These are phyloP conservation scores for Suillus occidentalis DNA, from an alignment of 768 basidiomycete species.

Conservation along the genomic window DNA sequence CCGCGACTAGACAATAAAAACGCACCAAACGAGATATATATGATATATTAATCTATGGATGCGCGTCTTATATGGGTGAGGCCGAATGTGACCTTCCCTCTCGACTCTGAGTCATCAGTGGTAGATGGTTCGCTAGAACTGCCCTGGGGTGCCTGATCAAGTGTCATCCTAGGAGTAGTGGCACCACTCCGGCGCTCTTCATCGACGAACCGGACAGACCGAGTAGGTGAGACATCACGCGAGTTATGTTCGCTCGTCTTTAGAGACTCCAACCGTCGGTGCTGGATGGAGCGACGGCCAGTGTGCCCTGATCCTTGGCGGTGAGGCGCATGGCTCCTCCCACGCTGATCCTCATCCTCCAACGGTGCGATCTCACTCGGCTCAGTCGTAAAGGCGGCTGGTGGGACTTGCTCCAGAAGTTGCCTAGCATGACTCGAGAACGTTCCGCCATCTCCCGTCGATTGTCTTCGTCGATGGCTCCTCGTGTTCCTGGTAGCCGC, in stretches of 20 bases:
- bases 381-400: neutral
- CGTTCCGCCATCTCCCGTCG: slow-evolving; percentile 16
- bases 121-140: slow-evolving; percentile 11
- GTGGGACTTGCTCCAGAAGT: neutral
- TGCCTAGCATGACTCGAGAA: slow-evolving; percentile 7
- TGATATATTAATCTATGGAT: neutral
- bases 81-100: slow-evolving; percentile 22
- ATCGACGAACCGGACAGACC: slow-evolving; percentile 51
- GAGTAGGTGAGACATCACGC: slow-evolving; percentile 45
- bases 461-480: slow-evolving; percentile 15
- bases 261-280: slow-evolving; percentile 33
- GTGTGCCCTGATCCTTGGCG: slow-evolving; percentile 17
- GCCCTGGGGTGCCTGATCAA: slow-evolving; percentile 22
- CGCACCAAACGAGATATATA: neutral
- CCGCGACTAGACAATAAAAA: neutral
- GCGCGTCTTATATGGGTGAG: slow-evolving; percentile 11
- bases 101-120: slow-evolving; percentile 16
- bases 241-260: slow-evolving; percentile 15
- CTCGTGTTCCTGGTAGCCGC: slow-evolving; percentile 6
- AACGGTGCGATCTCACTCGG: neutral
- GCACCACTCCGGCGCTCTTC: slow-evolving; percentile 25
- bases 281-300: slow-evolving; percentile 24
- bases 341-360: slow-evolving; percentile 20
- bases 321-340: slow-evolving; percentile 19
- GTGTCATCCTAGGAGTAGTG: slow-evolving; percentile 20